Conservation (phyloP, 2,329 filamentous ascomycete genomes). For the Aureobasidium sp. region DNA sequence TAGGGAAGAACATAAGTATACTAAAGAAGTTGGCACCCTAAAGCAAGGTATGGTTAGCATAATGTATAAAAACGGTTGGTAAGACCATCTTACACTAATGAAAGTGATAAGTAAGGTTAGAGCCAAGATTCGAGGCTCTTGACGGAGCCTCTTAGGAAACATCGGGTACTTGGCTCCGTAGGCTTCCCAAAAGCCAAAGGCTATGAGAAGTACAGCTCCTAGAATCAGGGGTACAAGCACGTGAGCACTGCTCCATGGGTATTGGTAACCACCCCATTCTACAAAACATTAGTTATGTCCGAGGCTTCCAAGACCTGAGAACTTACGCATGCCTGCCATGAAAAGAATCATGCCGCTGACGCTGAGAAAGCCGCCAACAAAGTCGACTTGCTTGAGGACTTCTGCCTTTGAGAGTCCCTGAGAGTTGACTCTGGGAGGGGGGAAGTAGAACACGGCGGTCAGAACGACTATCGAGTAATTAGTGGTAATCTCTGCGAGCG, state of each 20-base stretch:
- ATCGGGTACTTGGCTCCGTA: constrained; percentile 25
- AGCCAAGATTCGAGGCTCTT: constrained; percentile 27
- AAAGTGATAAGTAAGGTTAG: constrained; percentile 34
- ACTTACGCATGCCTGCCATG: constrained; percentile 35
- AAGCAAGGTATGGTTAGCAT: constrained; percentile 10
- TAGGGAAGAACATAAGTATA: constrained; percentile 51
- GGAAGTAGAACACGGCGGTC: constrained; percentile 45
- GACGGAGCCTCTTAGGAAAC: constrained; percentile 23
- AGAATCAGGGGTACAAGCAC: constrained; percentile 28
- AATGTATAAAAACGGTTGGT: too few relatives aligned
- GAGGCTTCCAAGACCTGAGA: too few relatives aligned
- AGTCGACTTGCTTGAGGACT: constrained; percentile 41
- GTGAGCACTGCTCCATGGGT: constrained; percentile 24
- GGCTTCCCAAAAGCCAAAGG: constrained; percentile 26
- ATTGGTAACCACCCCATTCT: constrained; percentile 21
- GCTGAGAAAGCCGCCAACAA: constrained; percentile 42
- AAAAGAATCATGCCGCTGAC: constrained; percentile 44
- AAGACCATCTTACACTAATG: constrained; percentile 7
- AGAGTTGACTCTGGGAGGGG: constrained; percentile 39
- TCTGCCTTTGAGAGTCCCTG: constrained; percentile 32
- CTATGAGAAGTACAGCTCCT: constrained; percentile 23
- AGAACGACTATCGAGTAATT: constrained; percentile 40
- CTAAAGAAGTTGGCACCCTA: constrained; percentile 31
- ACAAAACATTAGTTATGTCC: too few relatives aligned
- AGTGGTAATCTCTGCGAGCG: too few relatives aligned